Conservation (phyloP, 2,329 filamentous ascomycete genomes). For the Ascosphaera apis region DNA sequence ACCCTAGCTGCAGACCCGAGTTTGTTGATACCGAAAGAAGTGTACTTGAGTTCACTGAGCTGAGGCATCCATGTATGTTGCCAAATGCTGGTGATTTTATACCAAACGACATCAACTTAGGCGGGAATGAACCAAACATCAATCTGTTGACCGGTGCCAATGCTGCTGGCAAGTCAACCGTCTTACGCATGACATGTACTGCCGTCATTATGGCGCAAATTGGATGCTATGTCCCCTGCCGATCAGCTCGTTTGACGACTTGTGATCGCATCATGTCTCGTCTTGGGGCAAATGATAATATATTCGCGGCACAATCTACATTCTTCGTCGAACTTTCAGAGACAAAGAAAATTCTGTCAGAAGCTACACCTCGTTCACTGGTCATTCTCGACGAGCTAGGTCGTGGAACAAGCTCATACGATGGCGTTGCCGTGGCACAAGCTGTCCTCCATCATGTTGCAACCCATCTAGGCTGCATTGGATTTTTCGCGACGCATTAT, state of each 20-base stretch:
- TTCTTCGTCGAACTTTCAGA: constrained; percentile 97
- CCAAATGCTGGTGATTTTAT: constrained; percentile 84
- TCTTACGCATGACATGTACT: constrained; percentile 88
- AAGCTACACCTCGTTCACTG: constrained; percentile 78
- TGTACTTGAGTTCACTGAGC: constrained; percentile 72
- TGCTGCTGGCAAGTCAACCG: constrained; percentile 88
- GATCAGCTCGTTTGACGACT: constrained; percentile 62
- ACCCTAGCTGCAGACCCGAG: constrained; percentile 69
- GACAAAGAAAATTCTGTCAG: constrained; percentile 90
- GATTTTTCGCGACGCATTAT: constrained; percentile 97
- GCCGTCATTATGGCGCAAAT: constrained; percentile 96
- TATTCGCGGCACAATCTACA: constrained; percentile 90
- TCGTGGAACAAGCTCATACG: constrained; percentile 82
- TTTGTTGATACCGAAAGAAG: constrained; percentile 53
- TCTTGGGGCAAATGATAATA: constrained; percentile 93
- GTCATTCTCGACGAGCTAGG: constrained; percentile 95
- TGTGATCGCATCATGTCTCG: constrained; percentile 98
- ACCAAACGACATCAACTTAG: constrained; percentile 76
- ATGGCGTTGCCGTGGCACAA: constrained; percentile 89
- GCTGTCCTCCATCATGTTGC: constrained; percentile 93
- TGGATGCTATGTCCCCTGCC: constrained; percentile 73
- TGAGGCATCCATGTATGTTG: constrained; percentile 87
- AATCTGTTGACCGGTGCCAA: constrained; percentile 88
- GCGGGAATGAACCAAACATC: constrained; percentile 60
- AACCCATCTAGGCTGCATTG: constrained; percentile 74